These are phyloP conservation scores for Phoma sp. DNA, from an alignment of 2,329 filamentous ascomycete species.

Conservation along the genomic window DNA sequence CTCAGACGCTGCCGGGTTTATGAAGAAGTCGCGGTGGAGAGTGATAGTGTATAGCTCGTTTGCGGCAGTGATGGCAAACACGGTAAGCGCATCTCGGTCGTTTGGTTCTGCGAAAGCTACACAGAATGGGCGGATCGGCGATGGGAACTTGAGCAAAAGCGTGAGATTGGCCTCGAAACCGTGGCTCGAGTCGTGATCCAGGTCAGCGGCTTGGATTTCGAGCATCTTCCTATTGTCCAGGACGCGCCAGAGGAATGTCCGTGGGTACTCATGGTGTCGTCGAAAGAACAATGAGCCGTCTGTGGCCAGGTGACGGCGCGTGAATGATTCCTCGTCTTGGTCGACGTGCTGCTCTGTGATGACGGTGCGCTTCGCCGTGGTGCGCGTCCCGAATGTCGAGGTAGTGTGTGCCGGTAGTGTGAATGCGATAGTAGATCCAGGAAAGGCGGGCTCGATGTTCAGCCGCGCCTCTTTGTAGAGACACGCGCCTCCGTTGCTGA, in stretches of 20 bases:
- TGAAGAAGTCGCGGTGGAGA: constrained; percentile 83
- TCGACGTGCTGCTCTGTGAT: constrained; percentile 49
- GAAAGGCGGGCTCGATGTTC: constrained; percentile 76
- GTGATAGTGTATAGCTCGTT: constrained; percentile 83
- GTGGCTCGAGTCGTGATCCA: constrained; percentile 71
- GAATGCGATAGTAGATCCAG: constrained; percentile 73
- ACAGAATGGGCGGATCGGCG: constrained; percentile 75
- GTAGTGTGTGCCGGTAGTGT: constrained; percentile 43
- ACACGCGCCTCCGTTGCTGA: constrained; percentile 65
- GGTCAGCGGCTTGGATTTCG: constrained; percentile 82
- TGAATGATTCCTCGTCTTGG: constrained; percentile 76
- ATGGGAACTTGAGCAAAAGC: constrained; percentile 78
- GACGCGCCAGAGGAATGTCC: constrained; percentile 89
- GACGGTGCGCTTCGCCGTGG: constrained; percentile 42
- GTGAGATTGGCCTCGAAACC: constrained; percentile 73
- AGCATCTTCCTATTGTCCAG: constrained; percentile 79
- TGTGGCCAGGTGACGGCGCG: constrained; percentile 71
- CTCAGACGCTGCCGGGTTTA: constrained; percentile 71
- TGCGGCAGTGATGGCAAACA: constrained; percentile 80
- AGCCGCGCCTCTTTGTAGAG: constrained; percentile 88
- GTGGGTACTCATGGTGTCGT: constrained; percentile 74
- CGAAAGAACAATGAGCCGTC: constrained; percentile 87
- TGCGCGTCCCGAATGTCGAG: constrained; percentile 42
- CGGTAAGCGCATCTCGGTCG: constrained; percentile 76
- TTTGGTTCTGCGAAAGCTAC: constrained; percentile 81